Conservation (phyloP, 768 basidiomycete species). For the Sarcomyxa edulis region DNA sequence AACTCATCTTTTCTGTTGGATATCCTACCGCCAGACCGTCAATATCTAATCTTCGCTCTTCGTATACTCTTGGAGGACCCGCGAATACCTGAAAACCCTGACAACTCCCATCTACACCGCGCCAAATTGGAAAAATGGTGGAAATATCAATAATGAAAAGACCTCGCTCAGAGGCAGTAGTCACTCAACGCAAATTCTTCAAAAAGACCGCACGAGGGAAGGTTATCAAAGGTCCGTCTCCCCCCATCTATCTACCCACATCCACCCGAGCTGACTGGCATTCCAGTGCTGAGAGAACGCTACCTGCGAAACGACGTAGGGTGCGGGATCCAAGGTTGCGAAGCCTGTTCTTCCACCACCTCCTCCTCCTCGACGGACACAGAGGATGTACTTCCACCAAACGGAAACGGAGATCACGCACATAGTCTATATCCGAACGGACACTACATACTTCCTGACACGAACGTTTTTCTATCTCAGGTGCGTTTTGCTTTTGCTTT, state of each 20-base stretch:
- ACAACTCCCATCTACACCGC: no score
- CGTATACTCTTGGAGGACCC: no score
- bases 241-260: neutral
- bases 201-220: conserved; percentile 94
- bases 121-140: conserved; percentile 24
- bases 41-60: no score
- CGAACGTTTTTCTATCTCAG: conserved; percentile 91
- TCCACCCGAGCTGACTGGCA: conserved; percentile 1
- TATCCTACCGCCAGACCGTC: no score
- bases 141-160: conserved; percentile 74
- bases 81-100: no score
- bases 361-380: conserved; percentile 20
- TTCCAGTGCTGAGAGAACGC: conserved; percentile 81
- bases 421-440: conserved; percentile 59
- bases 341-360: conserved; percentile 39
- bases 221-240: conserved; percentile 76
- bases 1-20: no score
- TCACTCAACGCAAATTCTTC: conserved; percentile 89
- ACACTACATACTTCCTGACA: conserved; percentile 88
- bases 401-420: conserved; percentile 53
- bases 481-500: conserved; percentile 33
- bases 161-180: conserved; percentile 60
- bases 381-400: conserved; percentile 49
- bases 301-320: conserved; percentile 90
- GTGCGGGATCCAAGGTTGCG: conserved; percentile 77